Percentiles rank a stretch among this genome's conserved stretches.
phyloP scores from a whole-genome alignment of 1,284 basidiomycete species.

The Stereum hirsutum region DNA sequence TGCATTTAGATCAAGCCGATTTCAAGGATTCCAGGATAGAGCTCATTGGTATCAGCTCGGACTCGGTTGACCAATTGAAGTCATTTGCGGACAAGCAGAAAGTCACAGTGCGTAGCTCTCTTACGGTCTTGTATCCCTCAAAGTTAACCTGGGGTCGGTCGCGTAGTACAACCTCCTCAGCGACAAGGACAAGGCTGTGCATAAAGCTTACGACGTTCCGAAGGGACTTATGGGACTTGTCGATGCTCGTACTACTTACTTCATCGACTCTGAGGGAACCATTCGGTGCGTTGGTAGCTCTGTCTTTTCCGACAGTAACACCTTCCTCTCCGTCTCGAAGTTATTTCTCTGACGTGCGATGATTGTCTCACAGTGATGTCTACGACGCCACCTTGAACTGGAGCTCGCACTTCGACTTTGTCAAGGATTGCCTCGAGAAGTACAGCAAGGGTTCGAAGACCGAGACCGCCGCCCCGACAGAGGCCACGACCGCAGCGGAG shows the following conservation, averaged over 20 bases:
- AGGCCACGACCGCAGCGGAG: background rate
- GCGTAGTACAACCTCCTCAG: slow-evolving; percentile 65
- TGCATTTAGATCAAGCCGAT: slow-evolving; percentile 44
- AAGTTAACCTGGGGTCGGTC: background rate
- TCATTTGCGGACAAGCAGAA: slow-evolving; percentile 65
- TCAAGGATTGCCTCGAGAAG: slow-evolving; percentile 53
- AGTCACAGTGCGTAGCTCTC: slow-evolving; percentile 38
- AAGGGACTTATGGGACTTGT: slow-evolving; percentile 57
- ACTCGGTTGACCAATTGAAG: slow-evolving; percentile 63
- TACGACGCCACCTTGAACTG: slow-evolving; percentile 51
- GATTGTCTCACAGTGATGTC: slow-evolving; percentile 30
- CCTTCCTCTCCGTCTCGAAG: background rate
- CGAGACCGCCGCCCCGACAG: slow-evolving; percentile 8
- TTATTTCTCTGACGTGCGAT: slow-evolving; percentile 5
- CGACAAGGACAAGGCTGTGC: slow-evolving; percentile 51
- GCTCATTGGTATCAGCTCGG: slow-evolving; percentile 64
- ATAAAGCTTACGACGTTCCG: slow-evolving; percentile 55
- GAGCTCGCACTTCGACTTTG: slow-evolving; percentile 57
- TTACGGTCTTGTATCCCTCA: background rate
- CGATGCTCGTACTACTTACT: slow-evolving; percentile 62
- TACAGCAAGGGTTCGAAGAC: slow-evolving; percentile 32
- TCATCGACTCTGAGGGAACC: slow-evolving; percentile 63
- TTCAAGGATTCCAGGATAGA: slow-evolving; percentile 57
- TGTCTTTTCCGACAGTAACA: background rate
- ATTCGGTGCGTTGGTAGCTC: slow-evolving; percentile 36